Conservation (phyloP, 2,329 filamentous ascomycete species). For the Colletotrichum sp. region DNA sequence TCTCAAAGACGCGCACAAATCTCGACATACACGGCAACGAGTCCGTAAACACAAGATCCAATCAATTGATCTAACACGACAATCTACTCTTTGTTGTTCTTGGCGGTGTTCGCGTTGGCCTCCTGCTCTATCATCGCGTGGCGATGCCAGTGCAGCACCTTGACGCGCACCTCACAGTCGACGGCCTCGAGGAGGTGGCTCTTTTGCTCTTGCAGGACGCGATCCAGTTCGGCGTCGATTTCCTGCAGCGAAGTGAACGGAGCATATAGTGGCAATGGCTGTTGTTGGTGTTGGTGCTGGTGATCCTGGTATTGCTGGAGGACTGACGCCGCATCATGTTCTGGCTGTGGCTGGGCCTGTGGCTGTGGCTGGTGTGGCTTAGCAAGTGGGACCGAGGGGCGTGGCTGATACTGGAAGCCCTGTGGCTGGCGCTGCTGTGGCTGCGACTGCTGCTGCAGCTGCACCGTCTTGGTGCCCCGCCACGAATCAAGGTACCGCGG, state of each 20-base stretch:
- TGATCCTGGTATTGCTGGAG: background rate
- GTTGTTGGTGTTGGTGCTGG: background rate
- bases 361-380: background rate
- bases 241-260: background rate
- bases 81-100: background rate
- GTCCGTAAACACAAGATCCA: background rate
- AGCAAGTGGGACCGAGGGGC: background rate
- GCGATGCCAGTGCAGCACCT: background rate
- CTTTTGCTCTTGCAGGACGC: background rate
- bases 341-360: background rate
- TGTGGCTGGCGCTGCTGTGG: background rate
- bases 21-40: background rate
- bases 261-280: background rate
- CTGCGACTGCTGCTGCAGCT: background rate
- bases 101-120: background rate
- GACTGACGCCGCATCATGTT: background rate
- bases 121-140: background rate
- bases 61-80: background rate
- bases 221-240: background rate
- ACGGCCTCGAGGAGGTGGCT: background rate
- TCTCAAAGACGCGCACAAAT: background rate
- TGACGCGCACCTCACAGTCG: background rate
- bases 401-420: background rate
- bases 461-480: background rate
- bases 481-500: background rate